Evolutionary conservation across 257 asterid species (phyloP).

Genomic region (Fraxinus cuspidata): DNA sequence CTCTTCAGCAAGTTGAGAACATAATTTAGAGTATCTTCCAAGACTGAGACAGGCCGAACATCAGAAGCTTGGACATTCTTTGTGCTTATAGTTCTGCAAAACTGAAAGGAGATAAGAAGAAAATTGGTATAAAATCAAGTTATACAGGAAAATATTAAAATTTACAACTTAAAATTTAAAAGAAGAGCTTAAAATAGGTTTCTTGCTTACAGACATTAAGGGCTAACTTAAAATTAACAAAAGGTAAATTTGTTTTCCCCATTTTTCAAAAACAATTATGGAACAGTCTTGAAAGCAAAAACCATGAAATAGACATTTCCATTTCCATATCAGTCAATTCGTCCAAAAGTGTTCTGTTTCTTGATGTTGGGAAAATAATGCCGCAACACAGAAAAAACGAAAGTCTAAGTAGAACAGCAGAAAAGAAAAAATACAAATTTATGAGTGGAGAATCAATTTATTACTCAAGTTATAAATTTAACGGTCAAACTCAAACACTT

Average conservation of each 20-base stretch:
- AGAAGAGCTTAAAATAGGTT: conserved; percentile 8
- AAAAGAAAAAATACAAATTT: neutral
- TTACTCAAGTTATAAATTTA: neutral
- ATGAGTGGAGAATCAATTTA: neutral
- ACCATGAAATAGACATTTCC: neutral
- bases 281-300: neutral
- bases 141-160: neutral
- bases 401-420: neutral
- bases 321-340: neutral
- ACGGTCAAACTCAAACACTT: neutral
- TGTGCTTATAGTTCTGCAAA: conserved; percentile 86
- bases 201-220: neutral
- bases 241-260: neutral
- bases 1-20: conserved; percentile 60
- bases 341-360: neutral
- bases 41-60: conserved; percentile 77
- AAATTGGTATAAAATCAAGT: neutral
- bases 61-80: conserved; percentile 60
- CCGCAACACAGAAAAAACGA: neutral
- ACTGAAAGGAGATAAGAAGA: conserved; percentile 45
- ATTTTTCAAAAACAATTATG: neutral
- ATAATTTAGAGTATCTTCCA: conserved; percentile 73
- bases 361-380: neutral
- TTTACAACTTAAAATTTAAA: neutral
- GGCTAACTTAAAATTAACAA: neutral